Evolutionary conservation across 2,329 filamentous ascomycete species (phyloP).

Genomic region (Raffaelea deltoideospora): DNA sequence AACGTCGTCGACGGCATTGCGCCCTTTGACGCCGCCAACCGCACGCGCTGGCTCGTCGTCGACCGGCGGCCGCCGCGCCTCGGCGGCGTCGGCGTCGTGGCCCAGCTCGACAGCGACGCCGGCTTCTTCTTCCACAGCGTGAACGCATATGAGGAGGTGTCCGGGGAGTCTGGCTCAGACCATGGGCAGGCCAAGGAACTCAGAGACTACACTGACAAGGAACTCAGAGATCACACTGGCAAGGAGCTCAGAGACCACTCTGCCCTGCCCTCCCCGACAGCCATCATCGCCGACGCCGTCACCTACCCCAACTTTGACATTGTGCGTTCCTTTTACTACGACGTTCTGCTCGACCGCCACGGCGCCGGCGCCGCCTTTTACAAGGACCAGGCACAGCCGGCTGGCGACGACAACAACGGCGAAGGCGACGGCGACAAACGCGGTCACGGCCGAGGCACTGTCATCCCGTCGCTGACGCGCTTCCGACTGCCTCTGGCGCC

Average conservation of each 20-base stretch:
- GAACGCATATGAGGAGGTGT: conserved; percentile 58
- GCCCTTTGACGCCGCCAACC: conserved; percentile 39
- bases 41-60: conserved; percentile 58
- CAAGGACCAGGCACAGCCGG: conserved; percentile 22
- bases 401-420: no score
- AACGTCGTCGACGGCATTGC: conserved; percentile 56
- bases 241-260: no score
- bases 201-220: no score
- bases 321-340: conserved; percentile 53
- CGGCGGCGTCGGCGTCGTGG: conserved; percentile 51
- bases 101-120: conserved; percentile 49
- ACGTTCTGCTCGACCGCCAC: conserved; percentile 43
- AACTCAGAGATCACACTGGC: no score
- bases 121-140: conserved; percentile 70
- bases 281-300: conserved; percentile 51
- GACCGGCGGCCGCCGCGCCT: conserved; percentile 41
- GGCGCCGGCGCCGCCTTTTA: conserved; percentile 27
- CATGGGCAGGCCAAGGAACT: neutral
- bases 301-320: conserved; percentile 51
- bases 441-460: no score
- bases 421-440: no score
- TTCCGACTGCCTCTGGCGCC: conserved; percentile 14
- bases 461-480: conserved; percentile 24
- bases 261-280: conserved; percentile 13
- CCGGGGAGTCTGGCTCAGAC: conserved; percentile 1